A percentile compares a stretch with the other conserved stretches of the same genome.
Evolutionary conservation across 345 rosid genomes (phyloP).

Genomic region (Citrus australasica): DNA sequence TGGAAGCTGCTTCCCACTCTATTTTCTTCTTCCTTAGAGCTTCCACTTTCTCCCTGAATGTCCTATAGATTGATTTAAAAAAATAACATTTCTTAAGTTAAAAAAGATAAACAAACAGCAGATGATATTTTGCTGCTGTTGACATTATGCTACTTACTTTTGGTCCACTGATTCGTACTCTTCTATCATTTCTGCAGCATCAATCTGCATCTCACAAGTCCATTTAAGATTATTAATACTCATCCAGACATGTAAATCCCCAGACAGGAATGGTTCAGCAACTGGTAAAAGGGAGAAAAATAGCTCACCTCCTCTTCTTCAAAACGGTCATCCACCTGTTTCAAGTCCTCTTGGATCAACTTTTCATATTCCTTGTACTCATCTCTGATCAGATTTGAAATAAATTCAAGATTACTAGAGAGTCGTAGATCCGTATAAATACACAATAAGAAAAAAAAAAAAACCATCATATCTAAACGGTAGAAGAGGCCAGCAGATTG

Average conservation of each 20-base stretch:
- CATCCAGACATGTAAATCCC: not conserved
- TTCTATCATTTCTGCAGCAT: constrained; percentile 94
- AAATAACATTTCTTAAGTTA: not conserved
- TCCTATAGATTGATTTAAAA: constrained; percentile 28
- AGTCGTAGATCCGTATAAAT: not conserved
- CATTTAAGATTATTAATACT: not conserved
- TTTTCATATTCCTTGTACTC: constrained; percentile 96
- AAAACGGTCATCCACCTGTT: constrained; percentile 80
- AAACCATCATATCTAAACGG: not conserved
- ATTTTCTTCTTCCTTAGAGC: constrained; percentile 54
- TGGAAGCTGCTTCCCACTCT: constrained; percentile 58
- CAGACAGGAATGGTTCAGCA: not conserved
- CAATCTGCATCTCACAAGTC: constrained; percentile 48
- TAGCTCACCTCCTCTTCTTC: constrained; percentile 91
- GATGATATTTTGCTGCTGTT: not conserved
- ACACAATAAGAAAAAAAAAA: not conserved
- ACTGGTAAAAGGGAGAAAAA: not conserved
- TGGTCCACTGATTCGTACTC: constrained; percentile 85
- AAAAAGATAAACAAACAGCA: not conserved
- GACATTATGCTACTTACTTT: constrained; percentile 42
- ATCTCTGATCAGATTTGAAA: constrained; percentile 46
- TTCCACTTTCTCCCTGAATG: constrained; percentile 64
- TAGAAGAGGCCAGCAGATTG: not conserved
- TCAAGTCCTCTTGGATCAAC: constrained; percentile 85
- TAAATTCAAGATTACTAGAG: not conserved